Conservation (phyloP, 306 rosid species). For the Betula pendula region DNA sequence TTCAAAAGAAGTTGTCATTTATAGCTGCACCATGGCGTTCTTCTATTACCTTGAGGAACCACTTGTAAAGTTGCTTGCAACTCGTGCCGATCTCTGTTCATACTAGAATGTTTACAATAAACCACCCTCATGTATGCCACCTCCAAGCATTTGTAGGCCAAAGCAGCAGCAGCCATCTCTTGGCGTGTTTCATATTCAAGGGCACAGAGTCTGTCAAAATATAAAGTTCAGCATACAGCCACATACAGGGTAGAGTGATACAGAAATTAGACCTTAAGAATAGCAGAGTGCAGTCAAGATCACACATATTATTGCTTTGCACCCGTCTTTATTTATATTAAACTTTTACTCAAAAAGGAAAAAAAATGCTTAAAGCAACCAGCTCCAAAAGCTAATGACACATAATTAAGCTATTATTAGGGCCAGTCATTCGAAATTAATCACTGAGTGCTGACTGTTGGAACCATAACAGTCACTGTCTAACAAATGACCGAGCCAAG, state of each 20-base stretch:
- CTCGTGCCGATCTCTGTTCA: conserved; percentile 58
- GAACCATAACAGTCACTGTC: conserved; percentile 13
- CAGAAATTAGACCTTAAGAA: conserved; percentile 25
- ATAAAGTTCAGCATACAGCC: conserved; percentile 18
- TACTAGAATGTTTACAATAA: conserved; percentile 51
- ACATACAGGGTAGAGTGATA: not conserved
- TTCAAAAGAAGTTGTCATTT: conserved; percentile 25
- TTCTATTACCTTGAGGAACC: conserved; percentile 70
- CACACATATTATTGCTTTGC: not conserved
- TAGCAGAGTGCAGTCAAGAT: conserved; percentile 6
- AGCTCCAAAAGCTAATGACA: conserved; percentile 15
- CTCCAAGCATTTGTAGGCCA: conserved; percentile 94
- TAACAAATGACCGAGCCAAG: not conserved
- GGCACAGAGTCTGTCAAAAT: conserved; percentile 70
- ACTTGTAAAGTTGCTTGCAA: conserved; percentile 58
- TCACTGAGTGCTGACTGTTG: not conserved
- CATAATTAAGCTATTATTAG: conserved; percentile 11
- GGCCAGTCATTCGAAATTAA: conserved; percentile 14
- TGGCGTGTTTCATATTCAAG: conserved; percentile 56
- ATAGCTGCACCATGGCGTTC: conserved; percentile 26
- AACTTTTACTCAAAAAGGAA: not conserved
- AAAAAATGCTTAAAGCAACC: not conserved
- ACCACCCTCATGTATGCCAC: conserved; percentile 76
- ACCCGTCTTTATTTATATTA: not conserved
- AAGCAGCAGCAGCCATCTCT: conserved; percentile 82